phyloP scores from a whole-genome alignment of 257 asterid species.

The Prunella vulgaris region DNA sequence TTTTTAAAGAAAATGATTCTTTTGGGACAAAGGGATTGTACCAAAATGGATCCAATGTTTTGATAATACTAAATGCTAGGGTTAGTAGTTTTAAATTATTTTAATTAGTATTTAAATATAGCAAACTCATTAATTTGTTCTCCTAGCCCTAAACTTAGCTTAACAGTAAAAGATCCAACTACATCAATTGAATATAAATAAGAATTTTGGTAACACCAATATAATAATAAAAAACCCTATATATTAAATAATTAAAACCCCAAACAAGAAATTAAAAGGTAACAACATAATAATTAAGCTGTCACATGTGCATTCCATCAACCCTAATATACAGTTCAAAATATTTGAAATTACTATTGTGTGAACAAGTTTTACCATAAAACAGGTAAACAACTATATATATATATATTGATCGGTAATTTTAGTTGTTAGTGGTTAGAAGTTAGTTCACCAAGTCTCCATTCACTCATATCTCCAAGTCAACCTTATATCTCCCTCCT shows the following conservation, averaged over 20 bases:
- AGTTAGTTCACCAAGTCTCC: too few species aligned
- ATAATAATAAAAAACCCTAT: not conserved
- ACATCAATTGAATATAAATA: not conserved
- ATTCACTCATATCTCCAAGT: too few species aligned
- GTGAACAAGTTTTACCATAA: too few species aligned
- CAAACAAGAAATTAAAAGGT: not conserved
- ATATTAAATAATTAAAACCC: not conserved
- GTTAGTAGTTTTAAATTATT: not conserved
- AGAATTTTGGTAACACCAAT: not conserved
- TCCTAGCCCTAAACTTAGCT: not conserved
- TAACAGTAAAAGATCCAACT: not conserved
- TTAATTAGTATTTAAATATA: too few species aligned
- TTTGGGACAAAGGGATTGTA: not conserved
- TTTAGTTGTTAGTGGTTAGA: too few species aligned
- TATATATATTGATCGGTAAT: too few species aligned
- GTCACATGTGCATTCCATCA: not conserved
- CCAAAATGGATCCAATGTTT: not conserved
- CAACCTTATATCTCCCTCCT: too few species aligned
- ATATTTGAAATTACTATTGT: too few species aligned
- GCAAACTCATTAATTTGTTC: not conserved
- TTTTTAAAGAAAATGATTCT: not conserved
- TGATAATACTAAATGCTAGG: not conserved
- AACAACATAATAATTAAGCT: not conserved
- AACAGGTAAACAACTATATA: too few species aligned
- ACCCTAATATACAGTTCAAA: not conserved